A percentile compares a stretch with the other conserved stretches of the same genome.
Evolutionary conservation across 306 rosid species (phyloP).

Genomic region (Luffa aegyptiaca): DNA sequence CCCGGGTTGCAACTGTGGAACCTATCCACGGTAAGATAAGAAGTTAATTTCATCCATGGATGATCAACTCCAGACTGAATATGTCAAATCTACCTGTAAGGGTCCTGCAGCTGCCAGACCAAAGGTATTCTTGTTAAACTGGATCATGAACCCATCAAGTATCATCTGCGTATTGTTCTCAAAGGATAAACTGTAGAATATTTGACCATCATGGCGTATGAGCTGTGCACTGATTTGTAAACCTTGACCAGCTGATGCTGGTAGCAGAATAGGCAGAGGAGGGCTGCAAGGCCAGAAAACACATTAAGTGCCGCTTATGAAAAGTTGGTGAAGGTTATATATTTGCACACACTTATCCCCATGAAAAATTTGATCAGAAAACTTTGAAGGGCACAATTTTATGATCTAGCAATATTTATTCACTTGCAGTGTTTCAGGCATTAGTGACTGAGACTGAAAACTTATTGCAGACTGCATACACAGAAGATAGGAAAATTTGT

Average conservation of each 20-base stretch:
- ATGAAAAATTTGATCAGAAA: neutral
- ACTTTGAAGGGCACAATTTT: neutral
- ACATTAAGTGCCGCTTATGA: slow-evolving; percentile 13
- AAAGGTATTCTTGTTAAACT: slow-evolving; percentile 90
- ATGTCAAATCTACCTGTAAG: slow-evolving; percentile 50
- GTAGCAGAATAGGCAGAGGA: slow-evolving; percentile 70
- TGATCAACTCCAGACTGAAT: neutral
- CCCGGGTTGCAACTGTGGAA: slow-evolving; percentile 80
- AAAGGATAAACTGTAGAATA: slow-evolving; percentile 68
- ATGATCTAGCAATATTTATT: neutral
- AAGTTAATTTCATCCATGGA: neutral
- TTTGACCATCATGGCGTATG: slow-evolving; percentile 63
- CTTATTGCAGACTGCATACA: neutral
- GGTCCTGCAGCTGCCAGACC: slow-evolving; percentile 95
- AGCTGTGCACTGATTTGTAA: slow-evolving; percentile 95
- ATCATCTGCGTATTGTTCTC: slow-evolving; percentile 75
- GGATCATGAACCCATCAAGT: slow-evolving; percentile 96
- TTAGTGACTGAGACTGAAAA: neutral
- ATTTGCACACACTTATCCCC: neutral
- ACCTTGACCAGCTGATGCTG: slow-evolving; percentile 83
- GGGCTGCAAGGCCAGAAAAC: slow-evolving; percentile 45
- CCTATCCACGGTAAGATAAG: slow-evolving; percentile 30
- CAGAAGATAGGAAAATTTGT: neutral
- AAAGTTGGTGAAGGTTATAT: neutral
- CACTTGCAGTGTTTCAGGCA: too few species aligned